phyloP scores from a whole-genome alignment of 148 eudicot species.

The Limonium bicolor region DNA sequence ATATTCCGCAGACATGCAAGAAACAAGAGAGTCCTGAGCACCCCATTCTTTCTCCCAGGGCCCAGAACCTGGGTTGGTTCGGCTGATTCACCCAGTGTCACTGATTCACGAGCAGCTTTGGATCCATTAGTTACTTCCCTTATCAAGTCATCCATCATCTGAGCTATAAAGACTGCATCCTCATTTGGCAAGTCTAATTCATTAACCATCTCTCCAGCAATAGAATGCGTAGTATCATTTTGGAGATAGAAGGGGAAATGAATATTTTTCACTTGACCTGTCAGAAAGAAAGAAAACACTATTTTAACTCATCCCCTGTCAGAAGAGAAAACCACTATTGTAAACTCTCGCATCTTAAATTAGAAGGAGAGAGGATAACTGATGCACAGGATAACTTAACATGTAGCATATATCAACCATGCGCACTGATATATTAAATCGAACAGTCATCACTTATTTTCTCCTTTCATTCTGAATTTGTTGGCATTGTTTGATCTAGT shows the following conservation, averaged over 20 bases:
- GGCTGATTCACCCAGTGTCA: neutral
- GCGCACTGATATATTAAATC: conserved; percentile 28
- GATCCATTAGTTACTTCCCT: conserved; percentile 20
- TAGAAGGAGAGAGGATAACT: neutral
- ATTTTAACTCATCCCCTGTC: neutral
- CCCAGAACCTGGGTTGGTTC: neutral
- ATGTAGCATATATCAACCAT: conserved; percentile 20
- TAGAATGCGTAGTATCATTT: conserved; percentile 38
- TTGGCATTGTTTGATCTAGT: conserved; percentile 21
- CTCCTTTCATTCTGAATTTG: conserved; percentile 37
- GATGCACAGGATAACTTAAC: conserved; percentile 15
- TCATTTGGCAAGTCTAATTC: conserved; percentile 35
- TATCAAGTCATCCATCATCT: conserved; percentile 46
- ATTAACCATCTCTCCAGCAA: conserved; percentile 66
- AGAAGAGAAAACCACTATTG: neutral
- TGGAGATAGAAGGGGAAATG: conserved; percentile 41
- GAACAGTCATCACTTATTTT: conserved; percentile 26
- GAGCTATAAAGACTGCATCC: conserved; percentile 35
- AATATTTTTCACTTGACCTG: conserved; percentile 33
- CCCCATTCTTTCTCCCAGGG: neutral
- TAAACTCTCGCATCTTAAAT: neutral
- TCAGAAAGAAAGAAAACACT: conserved; percentile 1
- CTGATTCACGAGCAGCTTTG: conserved; percentile 12
- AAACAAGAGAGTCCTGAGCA: conserved; percentile 10
- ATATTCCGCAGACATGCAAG: conserved; percentile 8